Conservation (phyloP, 2,329 filamentous ascomycete species). For the Fusarium denticulatum region DNA sequence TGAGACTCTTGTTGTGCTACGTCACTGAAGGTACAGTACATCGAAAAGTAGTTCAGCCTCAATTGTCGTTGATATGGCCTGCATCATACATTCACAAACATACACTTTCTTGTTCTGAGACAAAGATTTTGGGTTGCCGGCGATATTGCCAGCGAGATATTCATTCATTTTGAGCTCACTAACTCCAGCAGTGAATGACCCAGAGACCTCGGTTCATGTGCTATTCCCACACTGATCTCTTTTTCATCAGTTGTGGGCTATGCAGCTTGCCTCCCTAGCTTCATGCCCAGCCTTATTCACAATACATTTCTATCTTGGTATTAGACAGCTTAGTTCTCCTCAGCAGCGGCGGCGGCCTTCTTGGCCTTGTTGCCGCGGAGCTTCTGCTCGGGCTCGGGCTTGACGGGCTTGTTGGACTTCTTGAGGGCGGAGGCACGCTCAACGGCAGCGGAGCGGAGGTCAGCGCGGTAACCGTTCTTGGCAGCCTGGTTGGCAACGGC, state of each 20-base stretch:
- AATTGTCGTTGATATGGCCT: neutral
- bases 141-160: conserved; percentile 37
- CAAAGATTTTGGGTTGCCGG: conserved; percentile 35
- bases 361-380: conserved; percentile 81
- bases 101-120: neutral
- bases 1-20: neutral
- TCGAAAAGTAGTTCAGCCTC: neutral
- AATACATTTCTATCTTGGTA: conserved; percentile 30
- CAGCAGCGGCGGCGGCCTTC: conserved; percentile 68
- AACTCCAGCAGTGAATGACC: conserved; percentile 43
- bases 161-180: conserved; percentile 46
- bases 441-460: conserved; percentile 81
- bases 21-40: neutral
- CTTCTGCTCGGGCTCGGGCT: conserved; percentile 79
- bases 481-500: conserved; percentile 83
- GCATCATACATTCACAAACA: conserved; percentile 2
- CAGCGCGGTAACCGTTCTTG: conserved; percentile 85
- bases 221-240: conserved; percentile 34
- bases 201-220: conserved; percentile 43
- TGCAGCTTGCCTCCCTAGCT: conserved; percentile 35
- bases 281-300: conserved; percentile 31
- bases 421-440: conserved; percentile 88
- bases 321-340: conserved; percentile 46
- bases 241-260: conserved; percentile 37
- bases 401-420: conserved; percentile 79